A percentile compares a stretch with the other conserved stretches of the same genome.
Evolutionary conservation across 306 rosid genomes (phyloP).

Genomic region (Rubus parviflorus): DNA sequence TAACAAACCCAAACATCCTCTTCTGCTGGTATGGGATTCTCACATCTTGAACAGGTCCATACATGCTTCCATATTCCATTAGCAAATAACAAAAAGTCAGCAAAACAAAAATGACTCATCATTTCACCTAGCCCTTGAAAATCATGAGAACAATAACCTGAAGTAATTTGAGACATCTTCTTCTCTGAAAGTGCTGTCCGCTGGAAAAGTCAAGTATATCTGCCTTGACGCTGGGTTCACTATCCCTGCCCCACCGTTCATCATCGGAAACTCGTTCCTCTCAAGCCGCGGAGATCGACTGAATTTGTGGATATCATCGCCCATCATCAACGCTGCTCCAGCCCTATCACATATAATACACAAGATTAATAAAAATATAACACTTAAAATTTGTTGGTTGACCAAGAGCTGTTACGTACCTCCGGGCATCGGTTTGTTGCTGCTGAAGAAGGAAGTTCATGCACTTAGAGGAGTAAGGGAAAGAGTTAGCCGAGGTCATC

Average conservation of each 20-base stretch:
- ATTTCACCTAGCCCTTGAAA: neutral
- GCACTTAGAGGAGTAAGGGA: constrained; percentile 73
- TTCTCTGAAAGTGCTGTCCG: constrained; percentile 95
- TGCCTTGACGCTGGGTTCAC: constrained; percentile 89
- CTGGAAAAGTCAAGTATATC: constrained; percentile 97
- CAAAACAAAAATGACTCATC: constrained; percentile 3
- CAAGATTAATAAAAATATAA: neutral
- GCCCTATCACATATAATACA: constrained; percentile 42
- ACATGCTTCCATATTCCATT: constrained; percentile 48
- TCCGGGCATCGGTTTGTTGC: constrained; percentile 77
- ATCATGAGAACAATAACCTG: constrained; percentile 47
- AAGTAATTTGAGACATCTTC: constrained; percentile 95
- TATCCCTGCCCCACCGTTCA: constrained; percentile 60
- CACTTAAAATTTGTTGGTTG: neutral
- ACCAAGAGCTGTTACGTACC: constrained; percentile 30
- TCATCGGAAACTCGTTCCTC: constrained; percentile 62
- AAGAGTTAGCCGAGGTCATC: constrained; percentile 66
- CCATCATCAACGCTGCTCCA: constrained; percentile 86
- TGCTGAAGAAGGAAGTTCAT: constrained; percentile 77
- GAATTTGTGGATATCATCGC: constrained; percentile 77
- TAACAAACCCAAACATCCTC: constrained; percentile 96
- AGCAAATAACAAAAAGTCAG: constrained; percentile 5
- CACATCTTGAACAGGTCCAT: constrained; percentile 98
- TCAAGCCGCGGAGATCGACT: constrained; percentile 64
- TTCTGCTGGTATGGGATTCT: constrained; percentile 98